A percentile compares a stretch with the other conserved stretches of the same genome.
Evolutionary conservation across 116 monocot genomes (phyloP).

Genomic region (Cymodocea nodosa): DNA sequence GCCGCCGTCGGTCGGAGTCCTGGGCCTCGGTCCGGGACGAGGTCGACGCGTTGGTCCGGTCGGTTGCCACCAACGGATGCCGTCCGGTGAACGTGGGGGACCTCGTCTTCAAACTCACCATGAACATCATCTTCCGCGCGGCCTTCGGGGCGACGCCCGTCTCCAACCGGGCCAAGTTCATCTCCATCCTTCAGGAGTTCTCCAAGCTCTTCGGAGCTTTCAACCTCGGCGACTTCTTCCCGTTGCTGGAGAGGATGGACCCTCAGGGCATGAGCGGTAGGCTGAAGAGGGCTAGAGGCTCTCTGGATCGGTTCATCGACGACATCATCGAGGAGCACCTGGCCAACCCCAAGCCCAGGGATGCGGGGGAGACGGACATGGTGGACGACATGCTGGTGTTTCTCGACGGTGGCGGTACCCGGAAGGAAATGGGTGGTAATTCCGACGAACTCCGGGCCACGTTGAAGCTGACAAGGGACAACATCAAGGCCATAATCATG

Average conservation of each 20-base stretch:
- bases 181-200: conserved; percentile 50
- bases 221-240: conserved; percentile 24
- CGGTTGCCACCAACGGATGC: not conserved
- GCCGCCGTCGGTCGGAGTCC: conserved; percentile 50
- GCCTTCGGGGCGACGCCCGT: conserved; percentile 34
- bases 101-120: conserved; percentile 37
- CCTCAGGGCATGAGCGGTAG: conserved; percentile 31
- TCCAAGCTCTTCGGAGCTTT: conserved; percentile 42
- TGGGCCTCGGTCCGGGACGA: conserved; percentile 58
- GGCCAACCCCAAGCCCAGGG: conserved; percentile 20
- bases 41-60: conserved; percentile 17
- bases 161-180: conserved; percentile 30
- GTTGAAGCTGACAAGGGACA: too few relatives aligned
- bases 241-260: conserved; percentile 20
- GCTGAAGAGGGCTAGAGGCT: conserved; percentile 18
- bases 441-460: too few relatives aligned
- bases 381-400: too few relatives aligned
- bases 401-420: too few relatives aligned
- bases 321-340: conserved; percentile 50
- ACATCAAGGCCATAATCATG: too few relatives aligned
- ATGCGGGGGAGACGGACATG: conserved; percentile 26
- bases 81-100: conserved; percentile 41
- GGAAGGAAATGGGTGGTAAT: too few relatives aligned
- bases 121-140: conserved; percentile 37
- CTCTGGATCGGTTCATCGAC: conserved; percentile 50